A percentile compares a stretch with the other conserved stretches of the same genome.
Conservation (phyloP, 768 basidiomycete genomes). For the Trametes cubensis region DNA sequence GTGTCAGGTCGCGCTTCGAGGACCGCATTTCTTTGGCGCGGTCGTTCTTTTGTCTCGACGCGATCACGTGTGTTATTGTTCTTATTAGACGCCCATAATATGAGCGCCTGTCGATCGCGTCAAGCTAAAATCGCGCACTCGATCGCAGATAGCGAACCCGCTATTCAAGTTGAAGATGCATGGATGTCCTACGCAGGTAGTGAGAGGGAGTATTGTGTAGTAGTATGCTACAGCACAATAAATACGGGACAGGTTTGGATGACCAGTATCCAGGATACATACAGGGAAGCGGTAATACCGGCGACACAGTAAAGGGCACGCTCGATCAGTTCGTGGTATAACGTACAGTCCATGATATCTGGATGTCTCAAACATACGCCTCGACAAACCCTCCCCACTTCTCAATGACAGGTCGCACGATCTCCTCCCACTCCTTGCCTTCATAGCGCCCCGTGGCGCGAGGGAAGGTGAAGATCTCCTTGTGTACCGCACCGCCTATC, state of each 20-base stretch:
- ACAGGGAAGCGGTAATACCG: slow-evolving; percentile 1
- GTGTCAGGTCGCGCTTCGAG: neutral
- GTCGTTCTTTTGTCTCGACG: slow-evolving; percentile 17
- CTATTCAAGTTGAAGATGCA: too few relatives aligned
- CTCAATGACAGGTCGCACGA: slow-evolving; percentile 77
- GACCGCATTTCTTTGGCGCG: slow-evolving; percentile 6
- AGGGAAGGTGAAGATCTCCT: slow-evolving; percentile 78
- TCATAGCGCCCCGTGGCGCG: slow-evolving; percentile 57
- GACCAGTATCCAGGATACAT: slow-evolving; percentile 1
- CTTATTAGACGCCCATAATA: slow-evolving; percentile 1
- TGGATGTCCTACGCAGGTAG: too few relatives aligned
- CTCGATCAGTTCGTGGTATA: slow-evolving; percentile 3
- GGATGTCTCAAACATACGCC: slow-evolving; percentile 26
- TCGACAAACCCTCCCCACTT: slow-evolving; percentile 74
- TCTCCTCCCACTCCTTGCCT: slow-evolving; percentile 71
- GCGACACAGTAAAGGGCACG: neutral
- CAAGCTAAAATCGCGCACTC: neutral
- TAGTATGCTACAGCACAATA: too few relatives aligned
- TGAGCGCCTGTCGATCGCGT: slow-evolving; percentile 5
- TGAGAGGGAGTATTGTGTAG: too few relatives aligned
- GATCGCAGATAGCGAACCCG: too few relatives aligned
- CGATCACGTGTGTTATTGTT: slow-evolving; percentile 27
- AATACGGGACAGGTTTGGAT: too few relatives aligned
- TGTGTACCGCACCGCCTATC: slow-evolving; percentile 61
- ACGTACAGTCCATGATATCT: neutral